Base-by-base conservation (phyloP, 495 filamentous ascomycete species). In the Elaphomyces granulatus region DNA sequence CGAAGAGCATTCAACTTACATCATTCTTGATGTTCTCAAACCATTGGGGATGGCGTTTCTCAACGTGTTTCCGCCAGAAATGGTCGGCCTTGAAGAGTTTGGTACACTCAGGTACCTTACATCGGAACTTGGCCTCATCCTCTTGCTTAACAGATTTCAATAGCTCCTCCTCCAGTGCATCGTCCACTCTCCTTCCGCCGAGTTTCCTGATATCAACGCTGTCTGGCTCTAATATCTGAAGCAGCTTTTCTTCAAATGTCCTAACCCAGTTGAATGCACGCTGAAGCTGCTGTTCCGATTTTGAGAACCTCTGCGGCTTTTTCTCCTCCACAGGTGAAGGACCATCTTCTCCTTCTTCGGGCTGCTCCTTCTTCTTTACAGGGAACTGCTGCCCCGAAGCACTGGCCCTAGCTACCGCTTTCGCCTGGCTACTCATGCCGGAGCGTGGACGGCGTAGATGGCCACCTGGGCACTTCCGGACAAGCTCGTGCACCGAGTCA, bases 221-320 rank as follows among this genome's bases (percentile, higher is more conserved):
- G 19, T 94, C 82, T 4, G 88, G 88, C 51, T 96, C 87, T 15
- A 99, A 67, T 31, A 93, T 81, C 54, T 90, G 85, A 54, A 83
- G 65, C 38, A 95, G 69, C 66, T 96, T 99, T 47, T 99, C 90
- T 53, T 99, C 90, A 50, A 93, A 99, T 0, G 87, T 94, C 61
- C 80, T 88, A n/a, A 95, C 93, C 92, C 92, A 96, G 49, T 99
- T 99, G 64, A 86, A 94, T 1, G 90, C 92, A 32, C 92, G 76
- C 52, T 84, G 81, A 20, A 96, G 72, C 60, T 96, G 92, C 50
- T 88, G 80, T 49, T 94, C 87, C 1, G 75, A 72, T 59, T 93
- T 94, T 36, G 72, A 70, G 31, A 72, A 72, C 20, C 77, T 78
- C 28, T 72, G 71, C 42, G 74, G 70, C 31, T 77, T 78, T 45